A percentile compares a stretch with the other conserved stretches of the same genome.
phyloP scores from a whole-genome alignment of 192 early-diverging fungal genomes.

The Obelidium mucronatum region DNA sequence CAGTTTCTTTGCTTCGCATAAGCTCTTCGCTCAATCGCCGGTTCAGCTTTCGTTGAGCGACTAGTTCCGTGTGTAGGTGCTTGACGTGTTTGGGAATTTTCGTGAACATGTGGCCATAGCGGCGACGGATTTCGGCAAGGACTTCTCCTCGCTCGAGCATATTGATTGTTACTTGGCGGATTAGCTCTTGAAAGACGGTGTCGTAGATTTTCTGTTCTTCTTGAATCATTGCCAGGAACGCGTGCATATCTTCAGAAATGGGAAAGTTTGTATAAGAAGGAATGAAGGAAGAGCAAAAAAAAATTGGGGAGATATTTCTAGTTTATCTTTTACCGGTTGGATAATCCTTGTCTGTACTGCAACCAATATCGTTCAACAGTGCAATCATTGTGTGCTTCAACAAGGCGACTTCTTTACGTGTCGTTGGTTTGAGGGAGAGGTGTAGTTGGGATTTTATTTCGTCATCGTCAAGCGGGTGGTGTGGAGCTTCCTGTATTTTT shows the following conservation, averaged over 20 bases:
- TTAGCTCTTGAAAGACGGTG: conserved; percentile 61
- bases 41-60: conserved; percentile 63
- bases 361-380: conserved; percentile 56
- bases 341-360: conserved; percentile 52
- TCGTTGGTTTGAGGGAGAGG: conserved; percentile 42
- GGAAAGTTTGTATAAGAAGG: not conserved
- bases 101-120: conserved; percentile 67
- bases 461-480: not conserved
- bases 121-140: conserved; percentile 58
- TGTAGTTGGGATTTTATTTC: not conserved
- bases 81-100: conserved; percentile 62
- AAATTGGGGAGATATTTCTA: not conserved
- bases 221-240: conserved; percentile 60
- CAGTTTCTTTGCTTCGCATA: conserved; percentile 54
- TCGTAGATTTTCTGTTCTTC: conserved; percentile 72
- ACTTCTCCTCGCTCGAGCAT: conserved; percentile 70
- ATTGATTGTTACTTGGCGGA: conserved; percentile 66
- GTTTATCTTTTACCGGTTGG: conserved; percentile 45
- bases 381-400: conserved; percentile 62
- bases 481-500: too few species aligned
- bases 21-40: conserved; percentile 60
- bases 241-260: conserved; percentile 57
- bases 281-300: not conserved
- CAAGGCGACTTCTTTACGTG: conserved; percentile 63
- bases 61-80: conserved; percentile 64